A percentile compares a stretch with the other conserved stretches of the same genome.
phyloP scores from a whole-genome alignment of 345 rosid species.

The Hypericum androsaemum region DNA sequence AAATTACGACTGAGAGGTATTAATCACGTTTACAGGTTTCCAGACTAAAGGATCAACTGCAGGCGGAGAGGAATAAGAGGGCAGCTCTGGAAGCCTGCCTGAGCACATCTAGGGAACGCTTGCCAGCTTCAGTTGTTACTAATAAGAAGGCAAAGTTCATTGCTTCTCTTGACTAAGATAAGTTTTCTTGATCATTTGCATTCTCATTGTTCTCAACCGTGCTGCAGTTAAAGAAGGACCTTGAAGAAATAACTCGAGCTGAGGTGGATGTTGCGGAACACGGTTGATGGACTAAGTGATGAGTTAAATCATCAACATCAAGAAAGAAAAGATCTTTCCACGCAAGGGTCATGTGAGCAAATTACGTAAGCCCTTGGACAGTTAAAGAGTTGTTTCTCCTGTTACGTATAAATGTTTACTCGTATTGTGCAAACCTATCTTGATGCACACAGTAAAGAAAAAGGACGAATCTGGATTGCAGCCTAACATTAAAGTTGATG shows the following conservation, averaged over 20 bases:
- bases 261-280: conserved; percentile 52
- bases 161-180: conserved; percentile 5
- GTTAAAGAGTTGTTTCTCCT: too few relatives aligned
- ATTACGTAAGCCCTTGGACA: conserved; percentile 18
- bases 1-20: too few relatives aligned
- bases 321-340: conserved; percentile 23
- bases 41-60: conserved; percentile 70
- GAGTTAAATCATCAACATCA: conserved; percentile 40
- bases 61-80: conserved; percentile 57
- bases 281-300: conserved; percentile 45
- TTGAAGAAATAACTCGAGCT: conserved; percentile 53
- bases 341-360: conserved; percentile 27
- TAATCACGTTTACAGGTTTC: conserved; percentile 43
- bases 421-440: too few relatives aligned
- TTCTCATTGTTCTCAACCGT: conserved; percentile 17
- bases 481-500: too few relatives aligned
- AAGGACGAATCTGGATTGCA: too few relatives aligned
- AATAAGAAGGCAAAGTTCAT: conserved; percentile 55
- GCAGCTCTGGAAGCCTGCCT: conserved; percentile 57
- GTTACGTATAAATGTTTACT: too few relatives aligned
- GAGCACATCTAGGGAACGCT: conserved; percentile 28
- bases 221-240: conserved; percentile 48
- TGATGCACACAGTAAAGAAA: too few relatives aligned
- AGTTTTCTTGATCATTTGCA: conserved; percentile 12
- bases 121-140: conserved; percentile 23